Percentiles rank a stretch among this genome's conserved stretches.
These are phyloP conservation scores for Xerocomus brunneocitrinus DNA, from an alignment of 768 basidiomycete species.

Conservation along the genomic window DNA sequence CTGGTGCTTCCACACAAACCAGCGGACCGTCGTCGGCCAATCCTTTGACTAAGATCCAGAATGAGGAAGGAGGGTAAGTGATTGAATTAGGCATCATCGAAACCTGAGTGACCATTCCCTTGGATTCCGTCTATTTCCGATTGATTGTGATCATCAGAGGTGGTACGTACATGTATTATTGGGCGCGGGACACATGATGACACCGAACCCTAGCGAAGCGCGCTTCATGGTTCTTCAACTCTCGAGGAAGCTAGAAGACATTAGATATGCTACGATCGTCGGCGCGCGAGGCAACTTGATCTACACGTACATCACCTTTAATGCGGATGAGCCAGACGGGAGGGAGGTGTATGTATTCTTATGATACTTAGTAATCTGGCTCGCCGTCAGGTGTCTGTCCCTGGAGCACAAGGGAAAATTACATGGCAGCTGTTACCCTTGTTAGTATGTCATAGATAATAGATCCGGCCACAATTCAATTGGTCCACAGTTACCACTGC, in stretches of 20 bases:
- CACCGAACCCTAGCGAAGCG: slow-evolving; percentile 65
- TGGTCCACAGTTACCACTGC: slow-evolving; percentile 11
- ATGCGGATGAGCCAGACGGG: slow-evolving; percentile 12
- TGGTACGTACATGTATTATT: slow-evolving; percentile 26
- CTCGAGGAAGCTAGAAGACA: slow-evolving; percentile 48
- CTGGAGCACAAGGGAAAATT: slow-evolving; percentile 25
- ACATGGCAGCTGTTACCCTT: slow-evolving; percentile 16
- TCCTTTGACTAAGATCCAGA: slow-evolving; percentile 70
- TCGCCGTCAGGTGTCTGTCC: slow-evolving; percentile 12
- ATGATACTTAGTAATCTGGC: slow-evolving; percentile 28
- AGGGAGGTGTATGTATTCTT: slow-evolving; percentile 12
- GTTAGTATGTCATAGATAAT: slow-evolving; percentile 18
- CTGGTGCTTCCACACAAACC: slow-evolving; percentile 38
- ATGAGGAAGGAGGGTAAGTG: slow-evolving; percentile 70
- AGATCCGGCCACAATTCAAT: background rate
- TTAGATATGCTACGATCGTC: slow-evolving; percentile 12
- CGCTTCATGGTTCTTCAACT: slow-evolving; percentile 91
- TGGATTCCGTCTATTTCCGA: slow-evolving; percentile 10
- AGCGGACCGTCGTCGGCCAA: slow-evolving; percentile 50
- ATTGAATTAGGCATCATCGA: slow-evolving; percentile 13
- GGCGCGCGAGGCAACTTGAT: slow-evolving; percentile 17
- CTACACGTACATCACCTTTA: slow-evolving; percentile 28
- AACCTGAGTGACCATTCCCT: slow-evolving; percentile 16
- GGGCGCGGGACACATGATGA: slow-evolving; percentile 18
- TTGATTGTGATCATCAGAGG: slow-evolving; percentile 27